A percentile compares a stretch with the other conserved stretches of the same genome.
Evolutionary conservation across 2,329 filamentous ascomycete genomes (phyloP).

Genomic region (Sporothrix pseudoabietina): DNA sequence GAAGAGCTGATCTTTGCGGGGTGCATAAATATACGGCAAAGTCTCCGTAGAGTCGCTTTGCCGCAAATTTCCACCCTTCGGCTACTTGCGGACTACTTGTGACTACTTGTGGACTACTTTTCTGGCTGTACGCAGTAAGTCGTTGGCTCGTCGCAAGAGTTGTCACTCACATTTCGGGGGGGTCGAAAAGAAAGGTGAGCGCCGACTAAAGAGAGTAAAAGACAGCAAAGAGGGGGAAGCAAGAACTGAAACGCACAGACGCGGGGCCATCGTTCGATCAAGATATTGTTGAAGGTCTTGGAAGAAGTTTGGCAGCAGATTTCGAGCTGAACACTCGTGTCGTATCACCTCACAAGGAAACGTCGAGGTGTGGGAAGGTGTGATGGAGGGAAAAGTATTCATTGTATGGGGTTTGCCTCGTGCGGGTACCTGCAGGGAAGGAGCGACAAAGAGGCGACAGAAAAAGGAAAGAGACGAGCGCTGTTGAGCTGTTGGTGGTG

Average conservation of each 20-base stretch:
- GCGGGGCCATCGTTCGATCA: too few species aligned
- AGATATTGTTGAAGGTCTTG: background rate
- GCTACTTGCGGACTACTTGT: background rate
- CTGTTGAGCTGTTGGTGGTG: background rate
- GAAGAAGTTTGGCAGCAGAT: background rate
- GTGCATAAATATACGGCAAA: background rate
- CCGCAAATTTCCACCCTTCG: background rate
- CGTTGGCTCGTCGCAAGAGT: background rate
- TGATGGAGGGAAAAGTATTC: background rate
- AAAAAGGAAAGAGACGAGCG: background rate
- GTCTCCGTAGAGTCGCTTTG: background rate
- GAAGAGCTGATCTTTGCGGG: background rate
- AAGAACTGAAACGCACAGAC: too few species aligned
- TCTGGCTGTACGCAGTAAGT: background rate
- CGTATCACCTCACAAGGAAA: background rate
- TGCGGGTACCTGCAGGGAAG: conserved; percentile 10
- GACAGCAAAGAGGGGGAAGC: too few species aligned
- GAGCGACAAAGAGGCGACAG: conserved; percentile 1
- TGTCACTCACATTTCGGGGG: background rate
- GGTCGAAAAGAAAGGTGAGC: background rate
- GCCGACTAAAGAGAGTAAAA: background rate
- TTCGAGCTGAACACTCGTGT: background rate
- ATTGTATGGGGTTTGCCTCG: background rate
- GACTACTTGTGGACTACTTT: background rate
- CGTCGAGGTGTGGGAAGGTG: background rate